phyloP scores from a whole-genome alignment of 768 basidiomycete species.

The Tulasnella calospora region DNA sequence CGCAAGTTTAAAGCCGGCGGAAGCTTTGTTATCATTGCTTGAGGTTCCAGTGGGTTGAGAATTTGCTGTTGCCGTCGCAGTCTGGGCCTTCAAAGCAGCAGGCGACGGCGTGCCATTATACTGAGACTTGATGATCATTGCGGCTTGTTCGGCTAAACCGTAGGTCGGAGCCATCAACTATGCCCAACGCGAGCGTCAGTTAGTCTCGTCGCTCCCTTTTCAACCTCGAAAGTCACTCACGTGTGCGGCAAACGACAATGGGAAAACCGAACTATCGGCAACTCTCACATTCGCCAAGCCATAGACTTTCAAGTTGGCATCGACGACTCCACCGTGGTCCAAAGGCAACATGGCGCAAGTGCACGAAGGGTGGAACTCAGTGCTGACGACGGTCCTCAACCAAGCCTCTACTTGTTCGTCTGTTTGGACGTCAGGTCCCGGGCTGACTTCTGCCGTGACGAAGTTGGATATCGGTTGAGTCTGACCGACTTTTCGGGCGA shows the following conservation, averaged over 20 bases:
- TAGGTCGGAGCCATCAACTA: conserved; percentile 37
- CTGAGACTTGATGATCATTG: conserved; percentile 42
- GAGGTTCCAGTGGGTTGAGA: not conserved
- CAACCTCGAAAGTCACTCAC: conserved; percentile 31
- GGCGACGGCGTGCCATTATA: conserved; percentile 36
- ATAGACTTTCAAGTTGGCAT: conserved; percentile 35
- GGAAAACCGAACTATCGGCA: conserved; percentile 30
- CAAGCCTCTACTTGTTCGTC: conserved; percentile 56
- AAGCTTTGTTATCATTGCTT: not conserved
- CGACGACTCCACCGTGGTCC: conserved; percentile 39
- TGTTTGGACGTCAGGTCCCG: conserved; percentile 48
- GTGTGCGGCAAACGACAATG: conserved; percentile 43
- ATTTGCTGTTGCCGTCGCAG: not conserved
- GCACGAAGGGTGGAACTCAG: conserved; percentile 37
- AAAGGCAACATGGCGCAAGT: conserved; percentile 41
- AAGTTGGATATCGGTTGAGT: conserved; percentile 48
- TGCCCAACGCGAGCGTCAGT: conserved; percentile 27
- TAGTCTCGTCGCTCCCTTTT: conserved; percentile 29
- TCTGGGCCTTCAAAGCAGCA: not conserved
- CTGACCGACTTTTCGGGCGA: conserved; percentile 51
- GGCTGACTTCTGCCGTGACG: conserved; percentile 46
- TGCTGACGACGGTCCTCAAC: conserved; percentile 38
- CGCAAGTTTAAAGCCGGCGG: not conserved
- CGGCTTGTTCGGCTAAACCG: conserved; percentile 49
- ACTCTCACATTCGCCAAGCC: conserved; percentile 37